A percentile compares a stretch with the other conserved stretches of the same genome.
These are phyloP conservation scores for Cokeromyces recurvatus DNA, from an alignment of 371 early-diverging fungal genomes.

Conservation along the genomic window DNA sequence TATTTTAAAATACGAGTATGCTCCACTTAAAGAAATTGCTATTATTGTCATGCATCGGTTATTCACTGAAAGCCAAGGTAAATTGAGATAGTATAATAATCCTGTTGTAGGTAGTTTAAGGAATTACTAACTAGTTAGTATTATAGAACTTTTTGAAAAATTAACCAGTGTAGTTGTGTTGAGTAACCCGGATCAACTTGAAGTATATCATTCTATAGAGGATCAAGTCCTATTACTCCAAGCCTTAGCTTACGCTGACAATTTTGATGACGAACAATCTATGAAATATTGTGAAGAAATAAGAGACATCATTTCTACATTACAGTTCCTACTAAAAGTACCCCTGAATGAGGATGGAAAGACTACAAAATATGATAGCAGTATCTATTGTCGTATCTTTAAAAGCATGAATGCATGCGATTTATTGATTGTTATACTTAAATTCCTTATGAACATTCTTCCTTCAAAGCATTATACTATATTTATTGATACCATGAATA, in stretches of 20 bases:
- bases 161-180: slow-evolving; percentile 29
- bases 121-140: not conserved
- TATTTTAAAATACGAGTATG: slow-evolving; percentile 45
- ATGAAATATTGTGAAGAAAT: slow-evolving; percentile 14
- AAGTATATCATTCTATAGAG: no score
- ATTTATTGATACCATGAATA: not conserved
- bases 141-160: slow-evolving; percentile 25
- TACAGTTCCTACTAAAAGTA: slow-evolving; percentile 25
- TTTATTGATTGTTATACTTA: slow-evolving; percentile 19
- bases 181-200: no score
- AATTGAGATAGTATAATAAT: no score
- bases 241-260: no score
- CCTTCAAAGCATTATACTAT: not conserved
- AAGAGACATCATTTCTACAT: slow-evolving; percentile 19
- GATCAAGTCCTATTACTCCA: no score
- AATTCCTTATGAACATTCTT: no score
- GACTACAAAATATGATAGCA: slow-evolving; percentile 1
- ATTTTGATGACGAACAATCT: slow-evolving; percentile 10
- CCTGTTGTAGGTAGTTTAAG: no score
- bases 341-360: slow-evolving; percentile 5
- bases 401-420: slow-evolving; percentile 24
- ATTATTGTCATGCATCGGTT: slow-evolving; percentile 50
- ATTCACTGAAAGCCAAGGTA: slow-evolving; percentile 43
- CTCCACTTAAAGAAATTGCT: slow-evolving; percentile 37
- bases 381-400: slow-evolving; percentile 24